Conservation (phyloP, 192 early-diverging fungal genomes). For the Ambispora gerdemannii region DNA sequence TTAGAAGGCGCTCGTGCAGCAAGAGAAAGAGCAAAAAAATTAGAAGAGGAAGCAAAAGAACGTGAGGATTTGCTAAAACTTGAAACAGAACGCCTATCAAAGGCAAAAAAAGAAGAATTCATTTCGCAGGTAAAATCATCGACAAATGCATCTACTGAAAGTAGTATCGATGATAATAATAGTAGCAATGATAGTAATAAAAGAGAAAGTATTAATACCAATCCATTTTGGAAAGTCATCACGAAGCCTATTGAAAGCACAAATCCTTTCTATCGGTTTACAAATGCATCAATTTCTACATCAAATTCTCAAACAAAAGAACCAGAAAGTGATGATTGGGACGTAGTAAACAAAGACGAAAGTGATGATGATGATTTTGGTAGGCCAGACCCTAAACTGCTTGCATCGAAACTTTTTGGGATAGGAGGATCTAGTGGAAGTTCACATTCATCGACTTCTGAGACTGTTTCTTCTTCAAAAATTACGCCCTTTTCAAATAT, state of each 20-base stretch:
- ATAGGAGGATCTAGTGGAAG: slow-evolving; percentile 3
- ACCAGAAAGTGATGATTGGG: slow-evolving; percentile 39
- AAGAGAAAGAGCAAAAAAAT: slow-evolving; percentile 22
- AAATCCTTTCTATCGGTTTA: slow-evolving; percentile 43
- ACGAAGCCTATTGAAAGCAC: slow-evolving; percentile 38
- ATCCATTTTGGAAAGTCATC: slow-evolving; percentile 38
- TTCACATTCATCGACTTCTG: neutral
- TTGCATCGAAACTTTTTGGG: slow-evolving; percentile 32
- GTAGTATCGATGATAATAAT: too few relatives aligned
- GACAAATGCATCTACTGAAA: neutral
- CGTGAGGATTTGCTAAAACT: slow-evolving; percentile 8
- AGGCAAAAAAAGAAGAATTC: slow-evolving; percentile 4
- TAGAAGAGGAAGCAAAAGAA: slow-evolving; percentile 22
- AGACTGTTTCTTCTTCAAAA: slow-evolving; percentile 2
- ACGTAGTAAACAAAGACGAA: slow-evolving; percentile 28
- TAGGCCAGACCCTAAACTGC: slow-evolving; percentile 28
- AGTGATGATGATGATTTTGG: slow-evolving; percentile 35
- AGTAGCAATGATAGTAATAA: neutral
- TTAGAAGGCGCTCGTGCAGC: slow-evolving; percentile 12
- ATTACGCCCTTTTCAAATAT: slow-evolving; percentile 31
- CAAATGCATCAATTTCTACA: slow-evolving; percentile 28
- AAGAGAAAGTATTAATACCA: slow-evolving; percentile 31
- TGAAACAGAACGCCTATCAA: slow-evolving; percentile 6
- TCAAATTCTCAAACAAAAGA: slow-evolving; percentile 13
- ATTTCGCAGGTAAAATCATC: neutral